Percentiles rank a stretch among this genome's conserved stretches.
Evolutionary conservation across 2,329 filamentous ascomycete genomes (phyloP).

Genomic region (Pezicula carpinea): DNA sequence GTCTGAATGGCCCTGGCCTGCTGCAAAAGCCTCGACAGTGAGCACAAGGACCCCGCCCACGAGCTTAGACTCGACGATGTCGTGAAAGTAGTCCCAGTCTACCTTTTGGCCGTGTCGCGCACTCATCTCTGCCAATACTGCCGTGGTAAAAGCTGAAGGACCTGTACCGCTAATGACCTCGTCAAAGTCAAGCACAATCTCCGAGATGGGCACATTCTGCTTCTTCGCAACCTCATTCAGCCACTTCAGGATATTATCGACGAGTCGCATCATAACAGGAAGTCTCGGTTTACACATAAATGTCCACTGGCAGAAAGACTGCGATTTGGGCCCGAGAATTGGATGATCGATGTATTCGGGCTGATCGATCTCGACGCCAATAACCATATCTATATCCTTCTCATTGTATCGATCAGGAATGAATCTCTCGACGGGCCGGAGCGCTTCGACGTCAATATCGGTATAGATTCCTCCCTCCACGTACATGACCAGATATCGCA

Average conservation of each 20-base stretch:
- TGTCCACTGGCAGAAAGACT: conserved; percentile 72
- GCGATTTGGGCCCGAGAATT: conserved; percentile 62
- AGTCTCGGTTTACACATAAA: conserved; percentile 65
- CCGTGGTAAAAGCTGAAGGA: conserved; percentile 64
- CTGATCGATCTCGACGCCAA: conserved; percentile 68
- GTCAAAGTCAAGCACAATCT: conserved; percentile 65
- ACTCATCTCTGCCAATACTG: conserved; percentile 62
- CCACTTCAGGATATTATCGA: conserved; percentile 66
- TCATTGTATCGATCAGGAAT: conserved; percentile 60
- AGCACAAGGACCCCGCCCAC: conserved; percentile 61
- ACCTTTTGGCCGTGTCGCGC: conserved; percentile 39
- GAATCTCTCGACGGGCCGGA: conserved; percentile 49
- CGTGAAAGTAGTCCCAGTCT: conserved; percentile 62
- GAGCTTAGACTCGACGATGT: conserved; percentile 60
- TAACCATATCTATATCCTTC: conserved; percentile 64
- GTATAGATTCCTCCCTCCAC: conserved; percentile 48
- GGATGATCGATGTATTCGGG: conserved; percentile 59
- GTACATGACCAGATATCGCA: conserved; percentile 65
- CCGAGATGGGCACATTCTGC: conserved; percentile 53
- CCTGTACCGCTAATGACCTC: conserved; percentile 71
- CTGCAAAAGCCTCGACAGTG: conserved; percentile 68
- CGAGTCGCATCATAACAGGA: conserved; percentile 63
- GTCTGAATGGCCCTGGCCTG: conserved; percentile 68
- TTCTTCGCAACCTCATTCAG: conserved; percentile 52
- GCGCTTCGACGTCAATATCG: conserved; percentile 54